Base-by-base conservation (phyloP, 2,329 filamentous ascomycete genomes). In the Colletotrichum higginsianum region DNA sequence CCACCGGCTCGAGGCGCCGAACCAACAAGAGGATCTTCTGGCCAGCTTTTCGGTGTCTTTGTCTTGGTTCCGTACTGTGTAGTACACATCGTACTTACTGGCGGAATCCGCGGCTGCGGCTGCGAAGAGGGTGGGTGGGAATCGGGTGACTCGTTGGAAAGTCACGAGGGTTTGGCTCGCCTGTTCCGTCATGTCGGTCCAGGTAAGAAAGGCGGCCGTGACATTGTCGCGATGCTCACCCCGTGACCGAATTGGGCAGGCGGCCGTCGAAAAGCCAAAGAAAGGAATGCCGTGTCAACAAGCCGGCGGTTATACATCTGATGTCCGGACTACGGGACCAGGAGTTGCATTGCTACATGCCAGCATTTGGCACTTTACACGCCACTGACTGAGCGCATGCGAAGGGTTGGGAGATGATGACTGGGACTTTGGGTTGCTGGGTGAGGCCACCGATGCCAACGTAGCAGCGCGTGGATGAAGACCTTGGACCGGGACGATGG, bases 151-250 rank as follows among this genome's bases (percentile, higher is more conserved):
- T 67, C 46, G 18, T 16, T 23, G 23, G n/a, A 46, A 23, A 44
- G 65, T 68, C 68, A 71, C 65, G 65, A 71, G 68, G 50, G 30
- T 47, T 56, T 57, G 57, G 56, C 56, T 47, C 47, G 57, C 61
- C 68, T 58, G 68, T 60, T 35, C 68, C 52, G 64, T 71, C 26
- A 35, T 9, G 13, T 50, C 44, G n/a, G 63, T 61, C 52, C 46
- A 71, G 68, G 58, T 63, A n/a, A 23, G 52, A 42, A 42, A 58
- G 56, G 56, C 67, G 56, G 56, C 67, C 57, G 65, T 60, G 53
- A 57, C 50, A 57, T 68, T 68, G 26, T 68, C 65, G 65, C 68
- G 46, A 58, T 62, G 64, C 16, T 44, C 57, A 57, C 38, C 30
- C 57, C 26, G 57, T 67, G 57, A 67, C 57, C 57, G 26, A 42